Evolutionary conservation across 352 stramenopile species (phyloP).

Genomic region (Globisporangium sylvaticum): DNA sequence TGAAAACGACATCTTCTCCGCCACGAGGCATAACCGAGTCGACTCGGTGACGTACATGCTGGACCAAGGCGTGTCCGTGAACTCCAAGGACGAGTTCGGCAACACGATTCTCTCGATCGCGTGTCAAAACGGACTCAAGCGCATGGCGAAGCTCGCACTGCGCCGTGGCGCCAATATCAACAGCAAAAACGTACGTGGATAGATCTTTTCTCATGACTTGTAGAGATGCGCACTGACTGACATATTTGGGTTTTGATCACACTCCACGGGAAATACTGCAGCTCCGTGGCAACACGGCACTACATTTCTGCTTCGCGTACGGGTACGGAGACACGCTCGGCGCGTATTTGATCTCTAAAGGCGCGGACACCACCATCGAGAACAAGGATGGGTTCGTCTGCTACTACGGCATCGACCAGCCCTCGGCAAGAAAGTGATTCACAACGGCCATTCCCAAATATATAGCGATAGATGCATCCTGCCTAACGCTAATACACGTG

Average conservation of each 20-base stretch:
- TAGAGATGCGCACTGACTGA: neutral
- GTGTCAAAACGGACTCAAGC: conserved; percentile 91
- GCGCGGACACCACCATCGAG: conserved; percentile 59
- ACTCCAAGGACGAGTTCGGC: conserved; percentile 69
- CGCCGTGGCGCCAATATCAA: conserved; percentile 87
- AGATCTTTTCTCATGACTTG: neutral
- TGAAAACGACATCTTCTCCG: conserved; percentile 86
- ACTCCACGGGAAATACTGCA: conserved; percentile 12
- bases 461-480: neutral
- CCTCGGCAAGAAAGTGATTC: conserved; percentile 26
- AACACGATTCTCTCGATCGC: conserved; percentile 87
- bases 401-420: conserved; percentile 57
- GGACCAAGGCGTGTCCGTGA: conserved; percentile 76
- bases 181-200: conserved; percentile 58
- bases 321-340: conserved; percentile 85
- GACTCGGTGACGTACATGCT: conserved; percentile 85
- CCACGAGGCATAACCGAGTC: conserved; percentile 76
- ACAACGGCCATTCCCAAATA: neutral
- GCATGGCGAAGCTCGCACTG: conserved; percentile 83
- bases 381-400: conserved; percentile 68
- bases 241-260: conserved; percentile 2
- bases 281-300: conserved; percentile 81
- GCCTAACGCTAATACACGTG: neutral
- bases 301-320: conserved; percentile 91
- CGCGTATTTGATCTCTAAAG: conserved; percentile 88